Evolutionary conservation across 139 green algal genomes (phyloP).

Genomic region (Ettlia oleoabundans): DNA sequence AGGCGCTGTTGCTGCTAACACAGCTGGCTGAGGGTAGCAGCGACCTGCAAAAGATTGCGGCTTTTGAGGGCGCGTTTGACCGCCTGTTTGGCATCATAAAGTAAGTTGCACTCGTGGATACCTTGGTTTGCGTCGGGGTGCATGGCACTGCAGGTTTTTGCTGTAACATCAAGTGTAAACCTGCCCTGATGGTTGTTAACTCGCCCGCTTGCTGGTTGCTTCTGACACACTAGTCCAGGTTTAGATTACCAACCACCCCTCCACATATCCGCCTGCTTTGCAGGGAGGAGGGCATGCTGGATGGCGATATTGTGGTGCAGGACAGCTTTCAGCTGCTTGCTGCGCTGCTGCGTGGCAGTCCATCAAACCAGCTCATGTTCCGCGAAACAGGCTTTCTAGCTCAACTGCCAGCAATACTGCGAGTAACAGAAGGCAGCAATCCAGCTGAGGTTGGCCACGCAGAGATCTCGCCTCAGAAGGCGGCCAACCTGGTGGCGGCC

Average conservation of each 20-base stretch:
- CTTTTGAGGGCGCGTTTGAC: conserved; percentile 93
- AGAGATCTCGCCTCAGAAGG: conserved; percentile 11
- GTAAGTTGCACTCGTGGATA: background rate
- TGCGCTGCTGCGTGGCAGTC: conserved; percentile 83
- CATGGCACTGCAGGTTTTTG: background rate
- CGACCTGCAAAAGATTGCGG: conserved; percentile 90
- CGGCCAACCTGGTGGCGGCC: conserved; percentile 16
- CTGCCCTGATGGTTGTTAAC: too few relatives aligned
- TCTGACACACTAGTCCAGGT: too few relatives aligned
- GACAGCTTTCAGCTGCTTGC: conserved; percentile 90
- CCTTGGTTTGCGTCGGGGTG: background rate
- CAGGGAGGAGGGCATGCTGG: conserved; percentile 77
- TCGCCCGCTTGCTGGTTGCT: too few relatives aligned
- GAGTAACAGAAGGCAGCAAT: background rate
- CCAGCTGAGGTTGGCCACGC: too few relatives aligned
- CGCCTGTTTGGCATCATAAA: conserved; percentile 73
- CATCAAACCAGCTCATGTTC: conserved; percentile 87
- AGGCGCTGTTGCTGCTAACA: conserved; percentile 68
- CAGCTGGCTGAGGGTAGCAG: conserved; percentile 65
- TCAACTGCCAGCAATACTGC: conserved; percentile 4
- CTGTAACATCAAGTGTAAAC: too few relatives aligned
- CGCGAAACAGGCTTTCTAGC: conserved; percentile 31
- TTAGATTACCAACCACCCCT: too few relatives aligned
- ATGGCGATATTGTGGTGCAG: conserved; percentile 83
- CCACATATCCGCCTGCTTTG: background rate